These are phyloP conservation scores for Physcomitrium patens DNA, from an alignment of 225 moss, liverwort and hornwort genomes.

Conservation along the genomic window DNA sequence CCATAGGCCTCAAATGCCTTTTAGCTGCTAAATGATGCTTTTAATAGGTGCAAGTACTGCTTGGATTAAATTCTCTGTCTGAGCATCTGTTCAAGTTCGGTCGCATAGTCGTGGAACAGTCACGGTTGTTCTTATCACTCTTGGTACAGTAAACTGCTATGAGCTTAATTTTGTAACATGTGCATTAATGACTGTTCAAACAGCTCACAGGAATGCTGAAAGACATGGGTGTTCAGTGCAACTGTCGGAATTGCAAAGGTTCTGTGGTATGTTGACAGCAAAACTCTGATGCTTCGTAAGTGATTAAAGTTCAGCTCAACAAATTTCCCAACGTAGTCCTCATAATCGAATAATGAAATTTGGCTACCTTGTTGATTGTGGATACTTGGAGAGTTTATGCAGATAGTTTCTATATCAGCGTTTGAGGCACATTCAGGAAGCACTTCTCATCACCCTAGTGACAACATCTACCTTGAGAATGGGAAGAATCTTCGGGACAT, in stretches of 20 bases:
- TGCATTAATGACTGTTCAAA: conserved; percentile 21
- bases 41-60: background rate
- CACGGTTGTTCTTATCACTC: background rate
- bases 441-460: conserved; percentile 63
- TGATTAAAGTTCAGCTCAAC: background rate
- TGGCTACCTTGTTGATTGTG: background rate
- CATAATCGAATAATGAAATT: no score
- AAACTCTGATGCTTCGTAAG: conserved; percentile 13
- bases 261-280: conserved; percentile 40
- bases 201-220: conserved; percentile 65
- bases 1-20: background rate
- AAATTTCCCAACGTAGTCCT: no score
- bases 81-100: background rate
- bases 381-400: conserved; percentile 8
- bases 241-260: conserved; percentile 60
- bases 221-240: conserved; percentile 62
- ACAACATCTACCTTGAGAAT: conserved; percentile 66
- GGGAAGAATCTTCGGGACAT: conserved; percentile 67
- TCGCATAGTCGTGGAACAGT: background rate
- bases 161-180: conserved; percentile 4
- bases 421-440: conserved; percentile 70
- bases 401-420: conserved; percentile 63
- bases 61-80: background rate
- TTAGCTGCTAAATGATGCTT: conserved; percentile 2
- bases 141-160: background rate